Percentiles rank a stretch among this genome's conserved stretches.
These are phyloP conservation scores for Leptomonas pyrrhocoris DNA, from an alignment of 208 protist genomes.

Conservation along the genomic window DNA sequence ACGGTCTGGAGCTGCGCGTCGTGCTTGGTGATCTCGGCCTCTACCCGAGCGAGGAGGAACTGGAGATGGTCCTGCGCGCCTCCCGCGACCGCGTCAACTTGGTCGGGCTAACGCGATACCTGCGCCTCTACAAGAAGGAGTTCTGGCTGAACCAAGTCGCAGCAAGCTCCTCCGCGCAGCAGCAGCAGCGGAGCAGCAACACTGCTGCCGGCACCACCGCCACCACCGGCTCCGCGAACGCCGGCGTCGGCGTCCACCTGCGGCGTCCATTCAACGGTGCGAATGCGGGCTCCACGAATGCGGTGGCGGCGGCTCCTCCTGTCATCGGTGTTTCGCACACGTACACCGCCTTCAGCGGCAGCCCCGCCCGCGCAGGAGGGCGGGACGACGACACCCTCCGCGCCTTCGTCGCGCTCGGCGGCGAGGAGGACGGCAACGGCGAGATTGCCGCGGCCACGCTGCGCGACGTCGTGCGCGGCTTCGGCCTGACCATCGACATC, in stretches of 20 bases:
- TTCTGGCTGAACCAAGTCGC: constrained; percentile 36
- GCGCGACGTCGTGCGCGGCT: constrained; percentile 59
- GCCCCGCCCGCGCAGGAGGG: neutral
- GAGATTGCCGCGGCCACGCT: constrained; percentile 49
- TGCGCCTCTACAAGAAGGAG: constrained; percentile 84
- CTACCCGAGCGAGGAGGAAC: constrained; percentile 73
- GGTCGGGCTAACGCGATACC: constrained; percentile 63
- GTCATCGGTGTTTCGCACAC: constrained; percentile 11
- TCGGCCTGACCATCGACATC: constrained; percentile 84
- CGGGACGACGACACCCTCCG: constrained; percentile 68
- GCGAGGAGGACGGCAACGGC: constrained; percentile 69
- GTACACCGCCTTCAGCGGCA: constrained; percentile 18
- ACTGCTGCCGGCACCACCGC: neutral
- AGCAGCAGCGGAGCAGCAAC: neutral
- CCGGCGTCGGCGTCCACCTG: too few species aligned
- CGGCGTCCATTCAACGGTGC: too few species aligned
- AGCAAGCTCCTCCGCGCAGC: constrained; percentile 3
- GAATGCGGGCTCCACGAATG: neutral
- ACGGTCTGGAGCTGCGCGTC: constrained; percentile 70
- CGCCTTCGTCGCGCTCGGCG: constrained; percentile 84
- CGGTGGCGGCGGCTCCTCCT: neutral
- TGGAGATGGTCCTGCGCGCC: constrained; percentile 58
- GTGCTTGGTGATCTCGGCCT: constrained; percentile 74
- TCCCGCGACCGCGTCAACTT: constrained; percentile 71
- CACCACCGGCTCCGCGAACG: too few species aligned